Percentiles rank a stretch among this genome's conserved stretches.
Evolutionary conservation across 108 stramenopile genomes (phyloP).

Genomic region (Bacterosira constricta): DNA sequence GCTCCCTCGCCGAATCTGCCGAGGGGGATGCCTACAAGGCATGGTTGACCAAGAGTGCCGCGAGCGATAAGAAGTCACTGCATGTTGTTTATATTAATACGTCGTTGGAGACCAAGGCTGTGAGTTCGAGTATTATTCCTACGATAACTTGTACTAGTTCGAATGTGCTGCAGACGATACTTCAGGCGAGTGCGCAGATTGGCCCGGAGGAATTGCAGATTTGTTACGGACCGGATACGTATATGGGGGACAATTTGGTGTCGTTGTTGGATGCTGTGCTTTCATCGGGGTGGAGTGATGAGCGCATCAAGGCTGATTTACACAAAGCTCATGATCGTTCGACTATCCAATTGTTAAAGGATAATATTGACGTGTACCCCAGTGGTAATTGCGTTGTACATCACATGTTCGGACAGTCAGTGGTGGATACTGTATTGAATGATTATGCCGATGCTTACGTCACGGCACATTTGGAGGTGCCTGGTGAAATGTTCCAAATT

Average conservation of each 20-base stretch:
- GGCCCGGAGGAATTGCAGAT: constrained; percentile 60
- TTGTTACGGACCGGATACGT: constrained; percentile 95
- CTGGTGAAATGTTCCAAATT: constrained; percentile 97
- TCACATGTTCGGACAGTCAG: constrained; percentile 92
- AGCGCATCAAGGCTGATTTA: constrained; percentile 60
- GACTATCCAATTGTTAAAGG: constrained; percentile 55
- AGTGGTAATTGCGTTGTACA: constrained; percentile 94
- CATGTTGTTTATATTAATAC: constrained; percentile 98
- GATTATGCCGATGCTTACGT: constrained; percentile 84
- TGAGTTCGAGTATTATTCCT: constrained; percentile 76
- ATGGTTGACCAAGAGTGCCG: constrained; percentile 67
- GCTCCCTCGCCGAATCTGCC: constrained; percentile 91
- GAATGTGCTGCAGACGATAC: constrained; percentile 90
- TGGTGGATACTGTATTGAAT: constrained; percentile 69
- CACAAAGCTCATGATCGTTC: constrained; percentile 69
- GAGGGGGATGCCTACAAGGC: constrained; percentile 84
- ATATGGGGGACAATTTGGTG: constrained; percentile 94
- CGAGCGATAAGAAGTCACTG: constrained; percentile 36
- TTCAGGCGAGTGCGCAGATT: constrained; percentile 89
- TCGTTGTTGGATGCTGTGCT: constrained; percentile 66
- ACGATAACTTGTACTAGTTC: constrained; percentile 94
- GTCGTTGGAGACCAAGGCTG: constrained; percentile 92
- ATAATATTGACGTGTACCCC: constrained; percentile 78
- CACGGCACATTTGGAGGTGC: constrained; percentile 96
- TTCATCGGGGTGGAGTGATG: constrained; percentile 63